A percentile compares a stretch with the other conserved stretches of the same genome.
Evolutionary conservation across 2,329 filamentous ascomycete genomes (phyloP).

Genomic region (Coniella vitis): DNA sequence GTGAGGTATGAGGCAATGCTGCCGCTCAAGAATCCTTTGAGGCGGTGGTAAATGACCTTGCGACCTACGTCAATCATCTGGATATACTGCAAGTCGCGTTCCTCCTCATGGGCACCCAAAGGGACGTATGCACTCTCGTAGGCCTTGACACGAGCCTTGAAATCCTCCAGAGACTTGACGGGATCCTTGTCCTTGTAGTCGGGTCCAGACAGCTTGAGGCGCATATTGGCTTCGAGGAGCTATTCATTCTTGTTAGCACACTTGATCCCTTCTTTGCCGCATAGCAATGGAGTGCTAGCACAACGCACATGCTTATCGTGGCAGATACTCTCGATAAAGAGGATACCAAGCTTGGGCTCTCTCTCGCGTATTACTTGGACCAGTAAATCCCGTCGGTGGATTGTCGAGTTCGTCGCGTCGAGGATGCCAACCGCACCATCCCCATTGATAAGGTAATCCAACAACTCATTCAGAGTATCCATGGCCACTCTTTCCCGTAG

Average conservation of each 20-base stretch:
- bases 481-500: constrained; percentile 88
- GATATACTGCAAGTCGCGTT: constrained; percentile 87
- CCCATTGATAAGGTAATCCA: constrained; percentile 78
- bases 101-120: constrained; percentile 84
- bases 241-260: constrained; percentile 22
- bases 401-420: constrained; percentile 94
- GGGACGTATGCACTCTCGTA: constrained; percentile 94
- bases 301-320: constrained; percentile 59
- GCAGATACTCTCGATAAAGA: constrained; percentile 95
- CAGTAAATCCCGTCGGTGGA: constrained; percentile 74
- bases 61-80: constrained; percentile 97
- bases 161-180: constrained; percentile 74
- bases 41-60: constrained; percentile 84
- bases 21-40: constrained; percentile 85
- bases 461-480: constrained; percentile 82
- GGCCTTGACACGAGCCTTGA: constrained; percentile 83
- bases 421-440: constrained; percentile 90
- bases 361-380: constrained; percentile 75
- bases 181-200: constrained; percentile 96
- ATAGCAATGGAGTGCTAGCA: background rate
- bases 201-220: constrained; percentile 87
- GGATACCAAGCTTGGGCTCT: constrained; percentile 80
- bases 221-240: constrained; percentile 92
- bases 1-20: constrained; percentile 92
- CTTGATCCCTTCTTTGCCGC: background rate